Base-by-base conservation (phyloP, 2,329 filamentous ascomycete species). In the Aureobasidium subglaciale region DNA sequence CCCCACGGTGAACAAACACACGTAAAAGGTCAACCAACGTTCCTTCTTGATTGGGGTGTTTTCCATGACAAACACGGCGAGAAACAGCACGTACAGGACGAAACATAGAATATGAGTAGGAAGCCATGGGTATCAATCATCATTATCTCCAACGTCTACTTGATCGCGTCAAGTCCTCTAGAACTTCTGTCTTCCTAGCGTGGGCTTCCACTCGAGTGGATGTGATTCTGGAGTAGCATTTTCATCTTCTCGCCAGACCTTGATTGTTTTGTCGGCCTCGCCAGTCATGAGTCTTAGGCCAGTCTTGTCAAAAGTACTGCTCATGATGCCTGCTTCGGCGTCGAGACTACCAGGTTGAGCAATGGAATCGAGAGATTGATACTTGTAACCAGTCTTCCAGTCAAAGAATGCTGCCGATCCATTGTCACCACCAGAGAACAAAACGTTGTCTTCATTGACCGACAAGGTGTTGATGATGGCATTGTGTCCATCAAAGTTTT, bases 401-500 rank as follows among this genome's bases (percentile, higher is more conserved):
- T 99, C 95, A 88, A 91, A 99, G 77, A 99, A 99, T 62, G 84
- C 88, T 78, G 97, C 93, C 32, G 88, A 95, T 37, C 95, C 93
- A 64, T 99, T 96, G 67, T 99, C 93, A 43, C 86, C 92, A 56
- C 93, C 93, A 2, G 90, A 93, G 71, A 99, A 96, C 58, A 99
- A 73, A 15, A 97, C 89, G 64, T 96, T 93, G 68, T 96, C 90
- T 65, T 95, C 88, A 70, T 99, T 99, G 29, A 93, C 90, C 40
- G 90, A 82, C 42, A 99, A 75, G 0, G 90, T 90, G 73, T 99
- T 99, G 75, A 99, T 92, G 69, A 99, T 95, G 58, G 90, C 83
- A 66, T 96, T 96, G 67, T 97, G 92, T 4, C 92, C 92, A 40
- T 96, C 89, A 66, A 97, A 97, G 68, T 97, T 97, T 71, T 96